phyloP scores from a whole-genome alignment of 495 filamentous ascomycete genomes.

The Letharia lupina region DNA sequence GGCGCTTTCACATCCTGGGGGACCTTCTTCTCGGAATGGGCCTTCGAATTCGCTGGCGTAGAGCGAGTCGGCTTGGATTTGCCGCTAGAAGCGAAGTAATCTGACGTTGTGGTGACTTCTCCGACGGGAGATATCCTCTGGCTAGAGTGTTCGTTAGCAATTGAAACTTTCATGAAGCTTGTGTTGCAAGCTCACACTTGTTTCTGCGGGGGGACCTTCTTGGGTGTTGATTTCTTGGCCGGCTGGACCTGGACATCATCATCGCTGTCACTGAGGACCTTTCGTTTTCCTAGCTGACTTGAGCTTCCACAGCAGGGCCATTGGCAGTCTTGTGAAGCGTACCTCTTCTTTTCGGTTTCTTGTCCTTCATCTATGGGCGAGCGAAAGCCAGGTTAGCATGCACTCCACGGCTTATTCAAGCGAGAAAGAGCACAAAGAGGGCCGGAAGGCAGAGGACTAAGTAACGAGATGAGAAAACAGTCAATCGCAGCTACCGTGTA shows the following conservation, averaged over 20 bases:
- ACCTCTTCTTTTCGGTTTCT: constrained; percentile 22
- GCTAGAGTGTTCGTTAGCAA: constrained; percentile 25
- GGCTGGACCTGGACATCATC: constrained; percentile 48
- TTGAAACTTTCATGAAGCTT: not conserved
- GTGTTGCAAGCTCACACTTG: constrained; percentile 22
- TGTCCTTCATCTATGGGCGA: constrained; percentile 14
- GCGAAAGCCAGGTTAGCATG: not conserved
- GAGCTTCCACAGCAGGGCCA: not conserved
- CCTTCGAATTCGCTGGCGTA: constrained; percentile 30
- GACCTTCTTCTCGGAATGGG: constrained; percentile 11
- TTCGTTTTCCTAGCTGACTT: constrained; percentile 46
- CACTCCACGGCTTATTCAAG: not conserved
- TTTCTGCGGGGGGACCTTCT: constrained; percentile 38
- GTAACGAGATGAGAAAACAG: not conserved
- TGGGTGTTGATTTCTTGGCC: constrained; percentile 36
- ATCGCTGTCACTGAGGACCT: constrained; percentile 69
- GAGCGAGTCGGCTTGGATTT: constrained; percentile 37
- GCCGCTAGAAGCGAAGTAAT: constrained; percentile 54
- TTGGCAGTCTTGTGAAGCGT: not conserved
- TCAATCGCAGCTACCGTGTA: not conserved
- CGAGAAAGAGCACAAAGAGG: not conserved
- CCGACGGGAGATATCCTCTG: constrained; percentile 40
- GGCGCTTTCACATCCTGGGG: constrained; percentile 21
- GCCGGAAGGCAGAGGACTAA: not conserved
- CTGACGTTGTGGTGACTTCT: constrained; percentile 48